Evolutionary conservation across 129 eudicot genomes (phyloP), one percentile per base, ranked within the genome.

Genomic region (Flaveria linearis): DNA sequence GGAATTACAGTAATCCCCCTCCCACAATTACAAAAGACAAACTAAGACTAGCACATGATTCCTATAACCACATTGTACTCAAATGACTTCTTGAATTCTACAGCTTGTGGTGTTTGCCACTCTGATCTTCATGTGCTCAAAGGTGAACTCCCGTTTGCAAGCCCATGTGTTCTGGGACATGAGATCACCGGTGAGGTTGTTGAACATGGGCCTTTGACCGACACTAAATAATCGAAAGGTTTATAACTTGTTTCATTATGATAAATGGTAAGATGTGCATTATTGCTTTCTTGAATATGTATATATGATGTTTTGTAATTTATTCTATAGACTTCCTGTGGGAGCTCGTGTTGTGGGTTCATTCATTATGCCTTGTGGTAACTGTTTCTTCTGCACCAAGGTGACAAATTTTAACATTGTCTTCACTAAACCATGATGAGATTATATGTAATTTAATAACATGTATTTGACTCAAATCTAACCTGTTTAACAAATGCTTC

Each of bases 151-250:
- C 99, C 99, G 2, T 95, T 95, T 69, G 77, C 96, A 15, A 89
- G 91, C 77, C 97, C 99, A 57, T 91, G 99, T 80, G 96, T 91
- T 46, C 61, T 95, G 56, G 99, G 99, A 16, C 99, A 95, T 71
- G 99, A 95, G 89, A 95, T 95, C 63, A 95, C 99, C 14, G 99
- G 99, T 46, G 99, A 95, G 83, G 99, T 95, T 69, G 94, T 95
- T 65, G 96, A 95, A 83, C 96, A 87, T 82, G 99, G 97, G 18
- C 89, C 88, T 39, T 86, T 84, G 47, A 86, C 91, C 36, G 97
- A 95, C 80, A 69, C 73, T 71, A 84, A 89, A 88, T 82, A 71
- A 76, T 88, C 63, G 85, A 91, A 84, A 95, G 99, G 99, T 95
- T 82, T 25, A 14, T 23, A 46, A 26, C 33, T 33, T 18, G 16